These are phyloP conservation scores for Naegleria fowleri DNA, from an alignment of 208 protist genomes.

Conservation along the genomic window DNA sequence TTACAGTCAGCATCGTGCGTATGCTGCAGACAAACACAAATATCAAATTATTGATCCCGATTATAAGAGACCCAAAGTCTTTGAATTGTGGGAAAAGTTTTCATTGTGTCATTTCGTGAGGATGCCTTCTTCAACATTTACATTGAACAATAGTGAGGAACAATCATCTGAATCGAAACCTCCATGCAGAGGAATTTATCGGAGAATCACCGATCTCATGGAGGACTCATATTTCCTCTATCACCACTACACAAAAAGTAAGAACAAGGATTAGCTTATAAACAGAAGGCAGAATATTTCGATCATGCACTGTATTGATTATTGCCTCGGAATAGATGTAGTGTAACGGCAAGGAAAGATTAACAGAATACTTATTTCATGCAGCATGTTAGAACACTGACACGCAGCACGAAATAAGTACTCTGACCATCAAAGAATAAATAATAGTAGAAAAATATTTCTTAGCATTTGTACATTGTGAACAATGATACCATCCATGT, in stretches of 20 bases:
- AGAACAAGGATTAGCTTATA: neutral
- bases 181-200: neutral
- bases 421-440: no score
- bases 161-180: neutral
- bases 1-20: neutral
- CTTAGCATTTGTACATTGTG: no score
- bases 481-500: no score
- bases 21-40: neutral
- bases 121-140: neutral
- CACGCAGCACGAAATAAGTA: no score
- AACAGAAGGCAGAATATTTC: neutral
- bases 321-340: no score
- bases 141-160: neutral
- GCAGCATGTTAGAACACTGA: no score
- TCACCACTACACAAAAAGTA: neutral
- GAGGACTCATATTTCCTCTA: neutral
- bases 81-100: conserved; percentile 10
- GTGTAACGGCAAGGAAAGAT: no score
- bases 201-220: neutral
- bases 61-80: neutral
- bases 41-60: neutral
- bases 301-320: neutral
- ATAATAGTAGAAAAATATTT: no score
- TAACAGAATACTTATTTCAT: no score
- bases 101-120: neutral